Evolutionary conservation across 129 eudicot species (phyloP), one percentile per base, ranked within the genome.

Genomic region (Kitagawia praeruptora): DNA sequence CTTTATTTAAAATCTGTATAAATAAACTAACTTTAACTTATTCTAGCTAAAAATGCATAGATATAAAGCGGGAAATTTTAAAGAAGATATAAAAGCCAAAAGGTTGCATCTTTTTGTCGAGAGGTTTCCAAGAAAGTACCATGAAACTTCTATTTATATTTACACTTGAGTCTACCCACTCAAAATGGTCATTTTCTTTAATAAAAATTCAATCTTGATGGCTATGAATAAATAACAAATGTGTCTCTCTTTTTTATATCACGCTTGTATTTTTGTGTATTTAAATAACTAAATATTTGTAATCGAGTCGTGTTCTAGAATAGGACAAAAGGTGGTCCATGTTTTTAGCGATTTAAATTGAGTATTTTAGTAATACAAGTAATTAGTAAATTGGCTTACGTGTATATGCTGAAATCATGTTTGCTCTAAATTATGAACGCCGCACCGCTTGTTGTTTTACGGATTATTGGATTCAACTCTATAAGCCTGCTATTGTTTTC

Each of bases 91-190:
- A 70, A 46, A 44, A 44, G 47, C 47, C 47, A 44, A 44, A 23
- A 54, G 71, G 34, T 10, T 78, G 71, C 76, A 15, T 64, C 66
- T 81, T 81, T 71, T 18, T 81, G 82, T 45, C 63, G 47, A 61
- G 85, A 81, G 75, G 85, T 77, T 84, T 83, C 96, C 79, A 66
- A 45, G 98, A 82, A 90, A 78, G 75, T 83, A 85, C 97, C 72
- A 28, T 42, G 87, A 63, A 88, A 70, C 67, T 46, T 80, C 95
- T 53, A 70, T 75, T 8, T 66, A 83, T 83, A 86, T 41, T 80
- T 84, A 75, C 88, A 67, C 34, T 45, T 27, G 70, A 64, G 77
- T 84, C 80, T 84, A 74, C 76, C 77, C 11, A 75, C 61, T 46
- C 74, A 75, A 83, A 81, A 76, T 63, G 67, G 76, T 56, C 66